Evolutionary conservation across 257 asterid species (phyloP), one percentile per base, ranked within the genome.

Genomic region (Eustoma russellianum): DNA sequence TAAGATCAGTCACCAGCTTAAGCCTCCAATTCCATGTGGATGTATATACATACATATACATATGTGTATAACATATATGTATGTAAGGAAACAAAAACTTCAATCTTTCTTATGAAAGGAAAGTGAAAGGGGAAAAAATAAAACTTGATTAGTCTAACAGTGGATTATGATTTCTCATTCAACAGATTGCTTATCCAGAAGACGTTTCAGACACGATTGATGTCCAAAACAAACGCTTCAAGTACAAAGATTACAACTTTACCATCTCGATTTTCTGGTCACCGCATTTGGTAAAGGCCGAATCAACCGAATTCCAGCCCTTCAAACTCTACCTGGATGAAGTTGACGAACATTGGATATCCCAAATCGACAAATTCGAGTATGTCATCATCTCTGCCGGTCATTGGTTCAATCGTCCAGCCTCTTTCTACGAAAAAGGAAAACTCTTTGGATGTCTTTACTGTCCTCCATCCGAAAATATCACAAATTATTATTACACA

Each of bases 391-490:
- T 91, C 76, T 87, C 96, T 48, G 92, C 92, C 47, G 96, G 96
- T 15, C 98, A 87, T 50, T 87, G 98, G 96, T 91, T 91, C 66
- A 82, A 77, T 85, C 86, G 98, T 7, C 95, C 98, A 6, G 69
- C 94, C 5, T 74, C 75, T 55, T 85, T 80, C 79, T 77, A 80
- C 83, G 56, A 75, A 50, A 68, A 66, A 53, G 38, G 50, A 52
- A 65, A 59, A 59, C 76, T 82, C 18, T 40, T 62, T 8, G 96
- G 98, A 34, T 91, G 96, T 68, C 85, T 80, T 48, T 87, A 87
- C 69, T 91, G 96, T 65, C 78, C 80, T 65, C 78, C 80, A 1
- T 70, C 80, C 17, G 7, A 82, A 40, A 69, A 82, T 54, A 59
- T 78, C 62, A 65, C n/a, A n/a, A n/a, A 24, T 24, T 24, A 24